Conservation (phyloP, 1,284 basidiomycete species). For the Sporisorium graminicola region DNA sequence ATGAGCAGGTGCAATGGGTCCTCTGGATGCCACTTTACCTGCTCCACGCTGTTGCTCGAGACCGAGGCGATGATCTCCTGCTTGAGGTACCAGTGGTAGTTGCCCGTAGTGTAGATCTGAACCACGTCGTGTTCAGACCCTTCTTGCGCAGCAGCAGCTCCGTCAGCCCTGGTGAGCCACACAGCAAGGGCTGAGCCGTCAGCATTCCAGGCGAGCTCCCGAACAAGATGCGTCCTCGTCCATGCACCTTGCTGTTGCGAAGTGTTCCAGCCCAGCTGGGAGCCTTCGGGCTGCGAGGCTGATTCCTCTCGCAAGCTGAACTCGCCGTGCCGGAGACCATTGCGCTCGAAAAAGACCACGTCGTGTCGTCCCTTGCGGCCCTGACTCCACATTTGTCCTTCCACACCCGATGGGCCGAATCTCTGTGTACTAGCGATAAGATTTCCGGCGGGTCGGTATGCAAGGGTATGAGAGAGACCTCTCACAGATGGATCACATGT, state of each 20-base stretch:
- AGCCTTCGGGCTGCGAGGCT: slow-evolving; percentile 65
- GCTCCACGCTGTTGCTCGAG: slow-evolving; percentile 14
- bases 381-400: slow-evolving; percentile 62
- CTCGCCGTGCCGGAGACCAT: slow-evolving; percentile 91
- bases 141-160: slow-evolving; percentile 2
- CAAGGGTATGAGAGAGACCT: slow-evolving; percentile 83
- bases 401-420: slow-evolving; percentile 78
- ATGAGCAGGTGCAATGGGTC: slow-evolving; percentile 78
- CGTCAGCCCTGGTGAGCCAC: slow-evolving; percentile 75
- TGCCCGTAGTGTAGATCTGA: slow-evolving; percentile 93
- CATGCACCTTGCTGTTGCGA: slow-evolving; percentile 30
- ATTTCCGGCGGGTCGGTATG: slow-evolving; percentile 88
- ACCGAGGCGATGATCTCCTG: slow-evolving; percentile 50
- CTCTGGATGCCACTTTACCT: slow-evolving; percentile 93
- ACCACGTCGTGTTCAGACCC: slow-evolving; percentile 69
- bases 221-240: slow-evolving; percentile 74
- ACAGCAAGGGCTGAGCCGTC: slow-evolving; percentile 88
- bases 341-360: slow-evolving; percentile 93
- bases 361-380: slow-evolving; percentile 77
- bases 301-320: slow-evolving; percentile 78
- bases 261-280: slow-evolving; percentile 44
- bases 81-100: slow-evolving; percentile 87
- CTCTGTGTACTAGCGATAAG: slow-evolving; percentile 85
- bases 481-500: slow-evolving; percentile 83
- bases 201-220: slow-evolving; percentile 85